These are phyloP conservation scores for Penicillium flavigenum DNA, from an alignment of 495 filamentous ascomycete genomes.

Conservation along the genomic window DNA sequence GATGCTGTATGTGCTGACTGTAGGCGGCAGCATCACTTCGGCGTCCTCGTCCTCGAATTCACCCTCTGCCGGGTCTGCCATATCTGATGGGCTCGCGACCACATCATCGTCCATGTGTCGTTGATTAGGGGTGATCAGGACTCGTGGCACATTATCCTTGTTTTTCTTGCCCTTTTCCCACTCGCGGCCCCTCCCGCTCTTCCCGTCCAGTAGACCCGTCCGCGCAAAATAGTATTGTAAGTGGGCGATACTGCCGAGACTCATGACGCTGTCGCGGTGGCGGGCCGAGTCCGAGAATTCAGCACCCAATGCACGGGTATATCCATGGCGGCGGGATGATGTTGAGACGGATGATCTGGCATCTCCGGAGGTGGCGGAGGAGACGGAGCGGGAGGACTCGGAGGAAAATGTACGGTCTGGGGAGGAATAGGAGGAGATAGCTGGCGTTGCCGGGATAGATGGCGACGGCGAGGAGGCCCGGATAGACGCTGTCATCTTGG, in stretches of 20 bases:
- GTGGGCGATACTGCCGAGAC: slow-evolving; percentile 93
- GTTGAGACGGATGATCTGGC: slow-evolving; percentile 55
- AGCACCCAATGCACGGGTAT: slow-evolving; percentile 86
- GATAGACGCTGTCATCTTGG: slow-evolving; percentile 27
- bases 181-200: slow-evolving; percentile 79
- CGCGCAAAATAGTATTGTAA: slow-evolving; percentile 97
- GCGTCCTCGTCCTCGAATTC: slow-evolving; percentile 61
- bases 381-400: slow-evolving; percentile 67
- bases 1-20: slow-evolving; percentile 91
- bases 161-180: slow-evolving; percentile 52
- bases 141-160: slow-evolving; percentile 38
- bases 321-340: slow-evolving; percentile 69
- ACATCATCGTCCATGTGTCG: slow-evolving; percentile 45
- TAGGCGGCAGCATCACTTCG: slow-evolving; percentile 83
- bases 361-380: slow-evolving; percentile 57
- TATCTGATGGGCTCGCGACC: slow-evolving; percentile 55
- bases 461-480: slow-evolving; percentile 59
- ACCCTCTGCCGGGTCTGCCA: slow-evolving; percentile 38
- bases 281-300: slow-evolving; percentile 88
- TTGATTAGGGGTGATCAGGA: slow-evolving; percentile 46
- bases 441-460: slow-evolving; percentile 58
- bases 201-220: slow-evolving; percentile 89
- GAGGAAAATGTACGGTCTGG: slow-evolving; percentile 75
- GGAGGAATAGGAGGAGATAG: slow-evolving; percentile 61
- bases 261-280: slow-evolving; percentile 90